Base-by-base conservation (phyloP, 306 rosid genomes). In the Ziziphus jujuba region DNA sequence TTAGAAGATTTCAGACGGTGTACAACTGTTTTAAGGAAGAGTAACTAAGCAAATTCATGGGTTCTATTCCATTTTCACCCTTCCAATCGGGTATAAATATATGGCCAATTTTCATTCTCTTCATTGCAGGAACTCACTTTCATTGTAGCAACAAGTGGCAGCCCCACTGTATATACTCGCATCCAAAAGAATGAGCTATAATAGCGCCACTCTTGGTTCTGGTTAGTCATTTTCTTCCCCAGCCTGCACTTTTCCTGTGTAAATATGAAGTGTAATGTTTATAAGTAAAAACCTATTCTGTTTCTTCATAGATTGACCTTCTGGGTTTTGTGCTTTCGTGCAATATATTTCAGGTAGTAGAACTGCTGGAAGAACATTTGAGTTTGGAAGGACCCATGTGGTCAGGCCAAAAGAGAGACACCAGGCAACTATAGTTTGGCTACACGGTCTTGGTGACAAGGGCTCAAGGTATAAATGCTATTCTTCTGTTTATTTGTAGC, bases 341-440 rank as follows among this genome's bases (percentile, higher is more conserved):
- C 74, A 71, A 69, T 81, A 70, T 76, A 70, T 76, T 64, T 78
- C 76, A 91, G 97, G 87, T 67, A 80, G 87, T 82, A 80, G 95
- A 80, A 81, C 81, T 73, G 75, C 79, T 63, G 66, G 85, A 65
- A 83, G 89, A 82, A 61, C 84, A 61, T 76, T 87, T 56, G 96
- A 91, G 79, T 91, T 91, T 72, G 97, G 97, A 67, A 84, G 96
- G 88, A 91, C 97, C 9, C 85, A 91, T 80, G 97, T 91, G 76
- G 91, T 91, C 57, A 91, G 91, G 70, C 96, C 97, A 22, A 91
- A 74, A 87, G 97, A 89, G 73, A 82, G 53, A 71, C 97, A 91
- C 72, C 97, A 89, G 59, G 96, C 91, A 17, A 91, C 97, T 60
- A 87, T 91, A 74, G 95, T 91, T 80, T 91, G 97, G 97, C 75